These are phyloP conservation scores for Boeremia lycopersici DNA, from an alignment of 2,329 filamentous ascomycete genomes.

Conservation along the genomic window DNA sequence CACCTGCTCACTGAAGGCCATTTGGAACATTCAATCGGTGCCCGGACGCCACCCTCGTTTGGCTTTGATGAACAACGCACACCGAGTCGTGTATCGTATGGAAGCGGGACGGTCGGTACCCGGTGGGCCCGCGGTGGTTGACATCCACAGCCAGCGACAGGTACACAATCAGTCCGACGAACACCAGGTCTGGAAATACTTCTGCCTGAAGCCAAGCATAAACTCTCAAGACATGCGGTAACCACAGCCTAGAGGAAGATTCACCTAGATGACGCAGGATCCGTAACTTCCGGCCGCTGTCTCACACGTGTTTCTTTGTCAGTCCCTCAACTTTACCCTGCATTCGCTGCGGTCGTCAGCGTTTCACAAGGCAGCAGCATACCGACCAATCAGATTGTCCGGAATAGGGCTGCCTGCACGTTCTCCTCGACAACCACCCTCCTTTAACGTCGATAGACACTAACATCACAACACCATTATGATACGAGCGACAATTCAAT, in stretches of 20 bases:
- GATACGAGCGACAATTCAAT: conserved; percentile 3
- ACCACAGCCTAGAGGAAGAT: conserved; percentile 5
- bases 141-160: conserved; percentile 11
- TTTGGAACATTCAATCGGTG: conserved; percentile 24
- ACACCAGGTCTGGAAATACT: conserved; percentile 14
- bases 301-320: conserved; percentile 25
- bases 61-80: conserved; percentile 18
- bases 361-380: conserved; percentile 41
- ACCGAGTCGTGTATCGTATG: conserved; percentile 10
- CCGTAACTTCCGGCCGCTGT: conserved; percentile 24
- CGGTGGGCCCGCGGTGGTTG: conserved; percentile 6
- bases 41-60: conserved; percentile 20
- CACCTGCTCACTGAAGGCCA: conserved; percentile 23
- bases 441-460: neutral
- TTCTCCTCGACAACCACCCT: conserved; percentile 7
- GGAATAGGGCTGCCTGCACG: conserved; percentile 33
- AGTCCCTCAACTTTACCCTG: conserved; percentile 14
- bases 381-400: conserved; percentile 29
- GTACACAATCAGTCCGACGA: conserved; percentile 15
- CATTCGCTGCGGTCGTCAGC: conserved; percentile 21
- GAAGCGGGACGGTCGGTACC: conserved; percentile 9
- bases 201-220: conserved; percentile 11
- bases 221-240: neutral
- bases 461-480: neutral
- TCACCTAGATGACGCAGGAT: conserved; percentile 18